Conservation (phyloP, 2,329 filamentous ascomycete species). For the Saccharata proteae region DNA sequence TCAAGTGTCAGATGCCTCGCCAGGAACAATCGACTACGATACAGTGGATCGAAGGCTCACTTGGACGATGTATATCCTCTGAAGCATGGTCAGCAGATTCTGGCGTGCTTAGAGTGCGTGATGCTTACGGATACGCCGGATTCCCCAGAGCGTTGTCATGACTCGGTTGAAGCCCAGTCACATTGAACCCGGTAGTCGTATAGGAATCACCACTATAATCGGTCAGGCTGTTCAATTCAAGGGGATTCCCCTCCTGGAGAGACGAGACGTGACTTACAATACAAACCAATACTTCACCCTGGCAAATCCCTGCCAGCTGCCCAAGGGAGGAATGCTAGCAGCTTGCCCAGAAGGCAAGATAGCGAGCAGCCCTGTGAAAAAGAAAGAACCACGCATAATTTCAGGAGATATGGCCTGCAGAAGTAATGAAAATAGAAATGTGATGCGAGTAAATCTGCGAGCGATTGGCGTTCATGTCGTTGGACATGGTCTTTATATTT, state of each 20-base stretch:
- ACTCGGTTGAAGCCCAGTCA: conserved; percentile 39
- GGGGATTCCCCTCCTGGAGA: background rate
- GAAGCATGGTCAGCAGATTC: conserved; percentile 1
- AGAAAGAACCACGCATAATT: too few relatives aligned
- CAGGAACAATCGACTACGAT: too few relatives aligned
- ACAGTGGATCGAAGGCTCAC: conserved; percentile 1
- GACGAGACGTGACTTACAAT: conserved; percentile 11
- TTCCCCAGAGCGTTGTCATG: conserved; percentile 49
- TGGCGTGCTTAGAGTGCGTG: background rate
- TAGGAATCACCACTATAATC: conserved; percentile 45
- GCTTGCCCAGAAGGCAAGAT: too few relatives aligned
- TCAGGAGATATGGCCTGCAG: too few relatives aligned
- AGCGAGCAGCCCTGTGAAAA: too few relatives aligned
- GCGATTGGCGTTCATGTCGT: too few relatives aligned
- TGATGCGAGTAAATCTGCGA: too few relatives aligned
- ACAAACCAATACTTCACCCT: conserved; percentile 15
- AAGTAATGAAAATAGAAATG: too few relatives aligned
- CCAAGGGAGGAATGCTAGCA: too few relatives aligned
- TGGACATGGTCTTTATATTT: too few relatives aligned
- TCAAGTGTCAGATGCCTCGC: too few relatives aligned
- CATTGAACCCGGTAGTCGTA: conserved; percentile 47
- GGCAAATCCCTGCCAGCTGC: conserved; percentile 14
- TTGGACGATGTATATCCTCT: conserved; percentile 11
- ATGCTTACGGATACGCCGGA: conserved; percentile 36
- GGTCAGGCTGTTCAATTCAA: background rate